These are phyloP conservation scores for Pythium rishiriense DNA, from an alignment of 352 stramenopile species.

Conservation along the genomic window DNA sequence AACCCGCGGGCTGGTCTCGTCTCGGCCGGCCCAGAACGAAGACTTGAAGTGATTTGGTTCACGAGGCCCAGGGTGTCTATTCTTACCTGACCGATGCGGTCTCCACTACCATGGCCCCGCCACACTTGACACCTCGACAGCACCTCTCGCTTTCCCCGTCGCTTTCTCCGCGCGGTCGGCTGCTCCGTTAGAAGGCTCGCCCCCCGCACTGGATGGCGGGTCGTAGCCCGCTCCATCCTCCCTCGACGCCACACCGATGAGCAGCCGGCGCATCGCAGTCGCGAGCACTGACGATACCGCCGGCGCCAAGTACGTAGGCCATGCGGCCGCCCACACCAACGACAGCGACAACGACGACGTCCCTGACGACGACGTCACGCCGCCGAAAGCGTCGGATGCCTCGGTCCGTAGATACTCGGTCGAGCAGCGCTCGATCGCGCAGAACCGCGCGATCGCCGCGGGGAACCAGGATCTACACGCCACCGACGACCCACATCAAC, in stretches of 20 bases:
- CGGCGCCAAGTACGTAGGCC: neutral
- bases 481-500: neutral
- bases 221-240: neutral
- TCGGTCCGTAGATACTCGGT: neutral
- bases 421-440: neutral
- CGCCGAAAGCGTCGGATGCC: neutral
- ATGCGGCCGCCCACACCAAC: neutral
- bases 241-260: neutral
- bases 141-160: too few relatives aligned
- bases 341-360: neutral
- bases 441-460: neutral
- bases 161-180: conserved; percentile 1
- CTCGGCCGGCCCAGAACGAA: neutral
- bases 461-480: too few relatives aligned
- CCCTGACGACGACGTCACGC: neutral
- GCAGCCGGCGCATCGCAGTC: conserved; percentile 1
- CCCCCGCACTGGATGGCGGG: neutral
- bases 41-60: neutral
- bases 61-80: neutral
- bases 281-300: neutral
- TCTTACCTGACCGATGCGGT: neutral
- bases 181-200: neutral
- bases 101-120: too few relatives aligned
- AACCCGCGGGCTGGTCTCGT: neutral
- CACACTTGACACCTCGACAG: too few relatives aligned